Evolutionary conservation across 2,329 filamentous ascomycete species (phyloP), one percentile per base, ranked within the genome.

Genomic region (Elsinoe batatas): DNA sequence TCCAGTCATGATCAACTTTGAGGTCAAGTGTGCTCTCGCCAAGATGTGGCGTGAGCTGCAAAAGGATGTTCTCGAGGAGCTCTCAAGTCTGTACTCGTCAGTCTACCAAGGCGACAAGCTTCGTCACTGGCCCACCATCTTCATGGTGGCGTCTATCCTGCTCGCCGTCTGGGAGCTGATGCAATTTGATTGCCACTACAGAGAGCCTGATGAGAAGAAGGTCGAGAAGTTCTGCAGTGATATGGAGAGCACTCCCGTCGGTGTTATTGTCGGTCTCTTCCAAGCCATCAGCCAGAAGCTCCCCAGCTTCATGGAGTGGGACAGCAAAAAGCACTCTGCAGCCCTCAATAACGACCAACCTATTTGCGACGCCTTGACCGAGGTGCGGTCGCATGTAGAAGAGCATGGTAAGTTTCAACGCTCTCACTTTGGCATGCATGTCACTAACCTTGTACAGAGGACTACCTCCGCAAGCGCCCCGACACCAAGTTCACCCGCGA

Each of bases 1-100:
- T 13, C 91, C 91, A 11, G 91, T 96, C 68, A 95, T 97, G 91
- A 94, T 97, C 81, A 97, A 96, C 78, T 96, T 96, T 81, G 89
- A 96, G 76, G 90, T 97, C 77, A 97, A 97, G 80, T 93, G 88
- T 66, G 91, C 91, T 55, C 84, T 97, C 74, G 91, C 91, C 62
- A 90, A 94, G 66, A 94, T 96, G 88, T 97, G 91, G 91, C 90
- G 91, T 61, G 91, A 95, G 71, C 78, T 97, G 57, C 91, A 96
- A 71, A 95, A 94, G 76, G 91, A 96, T 64, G 90, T 96, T 36
- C 79, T 97, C 2, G 91, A 95, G 74, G 91, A 97, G 75, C 80
- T 97, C 1, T 96, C 91, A 1, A 76, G 82, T 5, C 79, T 97
- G 12, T 97, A 96, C 79, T 94, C 89, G n/a, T 95, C 90, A 61